Conservation (phyloP, 495 filamentous ascomycete species). For the Usnea hakonensis region DNA sequence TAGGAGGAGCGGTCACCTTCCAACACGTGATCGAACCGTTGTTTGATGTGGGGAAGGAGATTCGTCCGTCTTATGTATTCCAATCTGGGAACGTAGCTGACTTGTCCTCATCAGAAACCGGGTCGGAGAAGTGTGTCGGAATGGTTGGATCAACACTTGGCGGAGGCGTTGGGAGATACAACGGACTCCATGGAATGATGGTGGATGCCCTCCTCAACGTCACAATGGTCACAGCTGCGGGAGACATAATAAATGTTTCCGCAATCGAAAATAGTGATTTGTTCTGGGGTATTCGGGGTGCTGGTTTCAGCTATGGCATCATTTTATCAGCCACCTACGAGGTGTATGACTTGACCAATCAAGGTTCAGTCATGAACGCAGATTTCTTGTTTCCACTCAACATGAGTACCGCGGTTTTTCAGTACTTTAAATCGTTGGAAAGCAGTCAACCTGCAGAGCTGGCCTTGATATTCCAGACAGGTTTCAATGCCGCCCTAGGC, state of each 20-base stretch:
- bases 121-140: conserved; percentile 23
- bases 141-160: conserved; percentile 31
- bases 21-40: conserved; percentile 22
- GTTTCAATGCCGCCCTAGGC: conserved; percentile 1
- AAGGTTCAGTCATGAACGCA: conserved; percentile 25
- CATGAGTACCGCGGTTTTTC: conserved; percentile 22
- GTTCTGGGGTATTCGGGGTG: conserved; percentile 34
- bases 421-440: conserved; percentile 25
- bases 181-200: conserved; percentile 33
- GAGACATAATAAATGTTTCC: conserved; percentile 25
- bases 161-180: conserved; percentile 30
- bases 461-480: conserved; percentile 11
- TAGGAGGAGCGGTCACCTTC: conserved; percentile 27
- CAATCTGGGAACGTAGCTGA: conserved; percentile 4
- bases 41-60: conserved; percentile 19
- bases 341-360: conserved; percentile 17
- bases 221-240: conserved; percentile 29
- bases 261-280: conserved; percentile 25
- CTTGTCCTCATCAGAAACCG: conserved; percentile 8
- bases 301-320: conserved; percentile 30
- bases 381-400: conserved; percentile 25
- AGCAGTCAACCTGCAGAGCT: conserved; percentile 24
- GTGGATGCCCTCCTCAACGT: conserved; percentile 32
- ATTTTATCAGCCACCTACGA: conserved; percentile 19
- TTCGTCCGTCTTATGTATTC: conserved; percentile 22